phyloP scores from a whole-genome alignment of 441 rosid species.

The Arabidopsis hybrid region DNA sequence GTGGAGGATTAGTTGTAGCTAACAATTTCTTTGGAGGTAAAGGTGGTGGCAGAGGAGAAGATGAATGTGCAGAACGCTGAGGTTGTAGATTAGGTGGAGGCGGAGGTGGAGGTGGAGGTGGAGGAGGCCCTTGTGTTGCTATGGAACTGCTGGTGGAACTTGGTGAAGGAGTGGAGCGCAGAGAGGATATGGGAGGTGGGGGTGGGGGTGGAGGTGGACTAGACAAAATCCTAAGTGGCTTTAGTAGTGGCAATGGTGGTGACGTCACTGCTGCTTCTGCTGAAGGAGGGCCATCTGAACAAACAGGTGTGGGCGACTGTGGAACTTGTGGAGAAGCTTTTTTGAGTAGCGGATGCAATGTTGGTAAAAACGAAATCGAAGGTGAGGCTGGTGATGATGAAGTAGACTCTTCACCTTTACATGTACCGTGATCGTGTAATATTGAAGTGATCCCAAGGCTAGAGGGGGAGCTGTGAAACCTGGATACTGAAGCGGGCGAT shows the following conservation, averaged over 20 bases:
- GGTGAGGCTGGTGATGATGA: slow-evolving; percentile 47
- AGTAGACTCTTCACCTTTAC: slow-evolving; percentile 51
- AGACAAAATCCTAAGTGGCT: slow-evolving; percentile 40
- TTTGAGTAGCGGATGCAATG: slow-evolving; percentile 31
- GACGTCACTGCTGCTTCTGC: slow-evolving; percentile 39
- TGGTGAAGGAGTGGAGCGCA: slow-evolving; percentile 26
- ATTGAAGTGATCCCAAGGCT: slow-evolving; percentile 74
- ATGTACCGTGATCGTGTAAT: slow-evolving; percentile 66
- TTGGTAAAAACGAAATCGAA: slow-evolving; percentile 37
- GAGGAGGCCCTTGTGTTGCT: slow-evolving; percentile 32
- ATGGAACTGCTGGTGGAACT: slow-evolving; percentile 9
- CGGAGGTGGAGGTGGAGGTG: slow-evolving; percentile 45
- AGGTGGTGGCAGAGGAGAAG: slow-evolving; percentile 43
- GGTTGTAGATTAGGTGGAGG: slow-evolving; percentile 35
- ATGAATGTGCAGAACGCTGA: slow-evolving; percentile 34
- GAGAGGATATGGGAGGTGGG: slow-evolving; percentile 43
- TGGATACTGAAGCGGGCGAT: slow-evolving; percentile 53
- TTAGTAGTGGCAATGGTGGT: slow-evolving; percentile 40
- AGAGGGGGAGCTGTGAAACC: slow-evolving; percentile 61
- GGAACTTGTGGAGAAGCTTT: slow-evolving; percentile 9
- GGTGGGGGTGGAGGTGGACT: slow-evolving; percentile 48
- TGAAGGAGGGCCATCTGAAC: slow-evolving; percentile 37
- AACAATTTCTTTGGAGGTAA: slow-evolving; percentile 44
- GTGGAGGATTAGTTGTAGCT: slow-evolving; percentile 46
- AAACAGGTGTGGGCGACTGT: slow-evolving; percentile 13